A percentile compares a stretch with the other conserved stretches of the same genome.
Conservation (phyloP, 1,284 basidiomycete genomes). For the Cystobasidium sp. region DNA sequence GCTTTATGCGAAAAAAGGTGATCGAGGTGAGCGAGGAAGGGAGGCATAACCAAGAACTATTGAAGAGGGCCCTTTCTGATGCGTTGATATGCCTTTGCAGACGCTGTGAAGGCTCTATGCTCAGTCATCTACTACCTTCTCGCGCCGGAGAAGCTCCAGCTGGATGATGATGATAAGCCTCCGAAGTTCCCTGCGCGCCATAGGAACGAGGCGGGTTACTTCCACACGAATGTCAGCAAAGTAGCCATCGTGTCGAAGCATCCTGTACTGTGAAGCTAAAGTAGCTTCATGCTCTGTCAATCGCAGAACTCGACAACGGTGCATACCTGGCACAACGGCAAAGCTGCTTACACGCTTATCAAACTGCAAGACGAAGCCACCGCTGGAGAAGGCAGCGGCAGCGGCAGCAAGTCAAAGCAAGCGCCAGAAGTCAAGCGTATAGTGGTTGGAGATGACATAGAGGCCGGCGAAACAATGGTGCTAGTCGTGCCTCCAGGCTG, state of each 20-base stretch:
- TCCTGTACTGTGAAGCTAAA: not conserved
- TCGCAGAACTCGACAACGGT: conserved; percentile 21
- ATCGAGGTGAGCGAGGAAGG: conserved; percentile 9
- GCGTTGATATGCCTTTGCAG: not conserved
- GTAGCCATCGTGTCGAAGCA: not conserved
- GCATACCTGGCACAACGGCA: conserved; percentile 36
- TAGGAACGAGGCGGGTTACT: conserved; percentile 36
- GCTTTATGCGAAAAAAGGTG: not conserved
- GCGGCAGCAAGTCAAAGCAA: not conserved
- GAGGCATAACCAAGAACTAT: not conserved
- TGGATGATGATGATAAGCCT: not conserved
- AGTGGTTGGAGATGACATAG: conserved; percentile 5
- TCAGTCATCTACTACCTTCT: conserved; percentile 31
- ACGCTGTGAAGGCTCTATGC: not conserved
- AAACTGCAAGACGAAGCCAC: not conserved
- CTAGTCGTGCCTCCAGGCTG: conserved; percentile 30
- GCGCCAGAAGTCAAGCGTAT: conserved; percentile 1
- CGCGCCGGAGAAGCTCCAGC: conserved; percentile 1
- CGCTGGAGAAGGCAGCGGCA: not conserved
- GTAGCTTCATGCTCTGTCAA: not conserved
- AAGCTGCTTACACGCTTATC: conserved; percentile 36
- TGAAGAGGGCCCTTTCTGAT: too few relatives aligned
- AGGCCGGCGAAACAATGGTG: conserved; percentile 30
- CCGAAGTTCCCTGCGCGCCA: conserved; percentile 3
- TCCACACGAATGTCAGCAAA: conserved; percentile 29